Conservation (phyloP, 2,329 filamentous ascomycete genomes). For the Colletotrichum sp. region DNA sequence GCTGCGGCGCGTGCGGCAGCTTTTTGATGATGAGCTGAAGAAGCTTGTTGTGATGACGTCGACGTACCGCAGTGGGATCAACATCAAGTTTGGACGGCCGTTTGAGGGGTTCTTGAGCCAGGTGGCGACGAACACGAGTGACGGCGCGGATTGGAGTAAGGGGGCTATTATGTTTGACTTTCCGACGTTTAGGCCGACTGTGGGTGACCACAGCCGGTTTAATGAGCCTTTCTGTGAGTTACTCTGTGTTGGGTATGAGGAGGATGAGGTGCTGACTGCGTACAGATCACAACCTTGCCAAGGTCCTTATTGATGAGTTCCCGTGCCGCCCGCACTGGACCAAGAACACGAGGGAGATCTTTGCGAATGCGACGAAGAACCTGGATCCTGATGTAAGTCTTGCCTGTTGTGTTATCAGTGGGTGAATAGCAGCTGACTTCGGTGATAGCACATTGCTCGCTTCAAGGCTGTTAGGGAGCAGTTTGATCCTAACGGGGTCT, state of each 20-base stretch:
- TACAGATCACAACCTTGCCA: slow-evolving; percentile 48
- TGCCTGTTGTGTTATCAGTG: neutral
- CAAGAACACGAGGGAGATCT: slow-evolving; percentile 56
- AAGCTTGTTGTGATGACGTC: slow-evolving; percentile 51
- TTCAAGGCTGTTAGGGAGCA: slow-evolving; percentile 53
- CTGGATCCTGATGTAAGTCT: slow-evolving; percentile 46
- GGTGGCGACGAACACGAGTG: slow-evolving; percentile 50
- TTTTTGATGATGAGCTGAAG: slow-evolving; percentile 51
- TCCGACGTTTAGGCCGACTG: slow-evolving; percentile 48
- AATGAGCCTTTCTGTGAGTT: slow-evolving; percentile 55
- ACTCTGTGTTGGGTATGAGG: neutral
- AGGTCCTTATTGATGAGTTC: slow-evolving; percentile 53
- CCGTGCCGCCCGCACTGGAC: slow-evolving; percentile 59
- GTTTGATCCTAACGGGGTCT: slow-evolving; percentile 53
- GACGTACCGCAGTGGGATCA: slow-evolving; percentile 57
- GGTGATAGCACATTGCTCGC: slow-evolving; percentile 40
- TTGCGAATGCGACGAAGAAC: slow-evolving; percentile 48
- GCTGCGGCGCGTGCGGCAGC: slow-evolving; percentile 50
- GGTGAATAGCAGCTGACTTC: neutral
- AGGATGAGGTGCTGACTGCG: neutral
- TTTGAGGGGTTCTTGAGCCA: slow-evolving; percentile 56
- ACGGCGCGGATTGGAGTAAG: slow-evolving; percentile 53
- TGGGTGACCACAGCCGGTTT: slow-evolving; percentile 50
- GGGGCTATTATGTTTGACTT: slow-evolving; percentile 62
- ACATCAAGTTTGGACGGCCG: slow-evolving; percentile 56